Evolutionary conservation across 2,329 filamentous ascomycete genomes (phyloP).

Genomic region (Corynespora cassiicola): DNA sequence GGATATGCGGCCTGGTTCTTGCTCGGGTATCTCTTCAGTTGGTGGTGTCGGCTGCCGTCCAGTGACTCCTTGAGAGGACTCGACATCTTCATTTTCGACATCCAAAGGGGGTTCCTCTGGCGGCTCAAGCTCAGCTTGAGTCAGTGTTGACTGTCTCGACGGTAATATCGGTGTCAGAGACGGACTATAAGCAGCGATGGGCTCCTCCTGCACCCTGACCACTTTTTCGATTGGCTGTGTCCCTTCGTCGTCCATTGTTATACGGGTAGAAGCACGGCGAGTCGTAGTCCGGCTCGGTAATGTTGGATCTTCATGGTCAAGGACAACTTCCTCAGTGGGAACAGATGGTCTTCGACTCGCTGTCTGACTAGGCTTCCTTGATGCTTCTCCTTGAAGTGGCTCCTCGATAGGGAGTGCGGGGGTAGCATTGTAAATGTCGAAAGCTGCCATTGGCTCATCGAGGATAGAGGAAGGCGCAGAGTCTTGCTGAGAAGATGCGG

Average conservation of each 20-base stretch:
- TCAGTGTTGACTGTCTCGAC: constrained; percentile 2
- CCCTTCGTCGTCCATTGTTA: too few relatives aligned
- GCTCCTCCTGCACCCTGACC: constrained; percentile 7
- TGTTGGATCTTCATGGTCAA: too few relatives aligned
- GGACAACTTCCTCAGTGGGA: too few relatives aligned
- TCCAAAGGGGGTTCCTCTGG: constrained; percentile 3
- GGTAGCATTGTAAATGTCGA: constrained; percentile 14
- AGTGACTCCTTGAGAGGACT: constrained; percentile 3
- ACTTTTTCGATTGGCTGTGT: too few relatives aligned
- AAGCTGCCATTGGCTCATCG: constrained; percentile 13
- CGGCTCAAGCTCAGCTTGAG: constrained; percentile 1
- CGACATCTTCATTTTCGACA: not conserved
- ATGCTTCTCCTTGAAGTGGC: too few relatives aligned
- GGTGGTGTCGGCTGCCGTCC: constrained; percentile 8
- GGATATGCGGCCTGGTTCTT: constrained; percentile 10
- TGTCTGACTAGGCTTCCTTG: constrained; percentile 1
- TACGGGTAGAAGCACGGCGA: too few relatives aligned
- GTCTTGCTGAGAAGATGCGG: too few relatives aligned
- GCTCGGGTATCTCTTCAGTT: constrained; percentile 11
- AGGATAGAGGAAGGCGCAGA: constrained; percentile 10
- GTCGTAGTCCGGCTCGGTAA: too few relatives aligned
- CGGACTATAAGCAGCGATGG: constrained; percentile 4
- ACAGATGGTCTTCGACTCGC: constrained; percentile 4
- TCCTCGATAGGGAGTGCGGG: too few relatives aligned
- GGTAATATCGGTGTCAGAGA: not conserved